These are phyloP conservation scores for Hibiscus mutabilis DNA, from an alignment of 345 rosid genomes.

Conservation along the genomic window DNA sequence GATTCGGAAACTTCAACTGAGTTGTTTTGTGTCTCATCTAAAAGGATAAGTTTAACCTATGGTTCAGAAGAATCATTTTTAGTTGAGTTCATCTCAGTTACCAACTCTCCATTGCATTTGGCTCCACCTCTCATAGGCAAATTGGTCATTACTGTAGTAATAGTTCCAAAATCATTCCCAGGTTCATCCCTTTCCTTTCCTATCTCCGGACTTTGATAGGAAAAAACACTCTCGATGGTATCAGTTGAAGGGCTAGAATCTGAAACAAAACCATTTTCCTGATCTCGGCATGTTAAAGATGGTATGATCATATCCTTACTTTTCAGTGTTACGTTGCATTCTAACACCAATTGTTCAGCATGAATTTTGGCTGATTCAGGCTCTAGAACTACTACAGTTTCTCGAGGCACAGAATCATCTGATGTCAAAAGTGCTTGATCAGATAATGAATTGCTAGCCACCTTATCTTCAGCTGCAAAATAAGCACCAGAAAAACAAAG, in stretches of 20 bases:
- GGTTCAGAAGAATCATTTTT: conserved; percentile 13
- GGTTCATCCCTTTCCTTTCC: not conserved
- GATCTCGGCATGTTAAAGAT: conserved; percentile 7
- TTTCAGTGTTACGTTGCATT: not conserved
- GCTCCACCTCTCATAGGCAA: not conserved
- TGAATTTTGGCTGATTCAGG: conserved; percentile 5
- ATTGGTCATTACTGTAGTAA: not conserved
- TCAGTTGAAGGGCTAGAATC: not conserved
- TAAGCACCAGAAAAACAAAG: not conserved
- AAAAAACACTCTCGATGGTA: conserved; percentile 8
- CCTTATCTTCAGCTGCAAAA: not conserved
- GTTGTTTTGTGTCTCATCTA: not conserved
- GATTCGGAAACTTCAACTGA: conserved; percentile 10
- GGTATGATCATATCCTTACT: conserved; percentile 10
- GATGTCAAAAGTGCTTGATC: conserved; percentile 6
- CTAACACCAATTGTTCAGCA: not conserved
- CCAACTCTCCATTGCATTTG: conserved; percentile 11
- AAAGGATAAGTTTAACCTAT: not conserved
- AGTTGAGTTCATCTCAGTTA: conserved; percentile 7
- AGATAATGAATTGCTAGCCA: conserved; percentile 1
- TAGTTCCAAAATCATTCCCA: not conserved
- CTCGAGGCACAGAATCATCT: conserved; percentile 16
- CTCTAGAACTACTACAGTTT: conserved; percentile 5
- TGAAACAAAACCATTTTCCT: conserved; percentile 16
- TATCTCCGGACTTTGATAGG: not conserved